Percentiles rank a stretch among this genome's conserved stretches.
phyloP scores from a whole-genome alignment of 306 rosid genomes.

The Biancaea sappan region DNA sequence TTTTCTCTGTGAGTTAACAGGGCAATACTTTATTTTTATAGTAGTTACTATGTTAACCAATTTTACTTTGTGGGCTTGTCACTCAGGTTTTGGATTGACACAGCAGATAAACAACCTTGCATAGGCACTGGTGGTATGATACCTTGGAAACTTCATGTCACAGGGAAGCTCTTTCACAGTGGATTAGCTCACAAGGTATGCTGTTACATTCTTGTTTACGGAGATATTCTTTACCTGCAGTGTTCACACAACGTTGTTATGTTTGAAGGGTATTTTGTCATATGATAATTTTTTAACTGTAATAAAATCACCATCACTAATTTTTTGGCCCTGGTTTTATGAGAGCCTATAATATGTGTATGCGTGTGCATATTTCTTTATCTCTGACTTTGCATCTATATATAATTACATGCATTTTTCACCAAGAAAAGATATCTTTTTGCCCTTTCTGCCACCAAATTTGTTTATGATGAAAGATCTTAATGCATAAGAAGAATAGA shows the following conservation, averaged over 20 bases:
- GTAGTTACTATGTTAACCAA: background rate
- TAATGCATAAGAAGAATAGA: background rate
- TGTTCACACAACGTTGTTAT: background rate
- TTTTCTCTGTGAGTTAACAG: constrained; percentile 16
- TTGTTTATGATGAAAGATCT: background rate
- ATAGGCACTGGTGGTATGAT: constrained; percentile 93
- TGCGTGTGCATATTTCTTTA: background rate
- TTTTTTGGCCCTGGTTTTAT: background rate
- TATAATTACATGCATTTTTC: background rate
- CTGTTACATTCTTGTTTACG: background rate
- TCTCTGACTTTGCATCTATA: background rate
- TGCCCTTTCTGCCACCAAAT: background rate
- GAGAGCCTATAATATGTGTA: background rate
- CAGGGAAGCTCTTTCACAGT: constrained; percentile 91
- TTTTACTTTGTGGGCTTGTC: constrained; percentile 27
- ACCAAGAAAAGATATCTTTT: background rate
- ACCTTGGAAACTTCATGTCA: constrained; percentile 85
- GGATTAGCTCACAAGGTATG: constrained; percentile 85
- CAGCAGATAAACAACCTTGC: constrained; percentile 95
- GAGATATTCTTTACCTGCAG: background rate
- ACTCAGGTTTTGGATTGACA: constrained; percentile 86
- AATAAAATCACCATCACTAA: background rate
- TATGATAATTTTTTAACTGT: background rate
- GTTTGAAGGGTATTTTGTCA: background rate
- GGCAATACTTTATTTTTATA: background rate